phyloP scores from a whole-genome alignment of 108 stramenopile species.

The Thalassiosira profunda region DNA sequence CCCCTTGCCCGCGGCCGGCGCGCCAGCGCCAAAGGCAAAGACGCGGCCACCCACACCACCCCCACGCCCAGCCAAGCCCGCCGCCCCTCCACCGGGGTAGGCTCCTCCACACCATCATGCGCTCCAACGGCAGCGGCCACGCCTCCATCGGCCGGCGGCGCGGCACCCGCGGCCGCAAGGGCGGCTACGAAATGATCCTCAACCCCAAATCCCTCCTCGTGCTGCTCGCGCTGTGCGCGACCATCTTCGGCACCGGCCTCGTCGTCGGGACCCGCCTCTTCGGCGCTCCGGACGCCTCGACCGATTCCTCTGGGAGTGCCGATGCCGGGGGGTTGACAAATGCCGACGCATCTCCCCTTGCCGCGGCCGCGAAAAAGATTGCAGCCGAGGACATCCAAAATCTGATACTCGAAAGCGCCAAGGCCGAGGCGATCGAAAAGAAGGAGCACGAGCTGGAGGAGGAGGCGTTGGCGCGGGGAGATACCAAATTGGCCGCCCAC shows the following conservation, averaged over 20 bases:
- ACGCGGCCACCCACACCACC: no score
- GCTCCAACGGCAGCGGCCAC: no score
- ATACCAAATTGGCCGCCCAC: conserved; percentile 25
- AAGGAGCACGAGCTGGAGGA: conserved; percentile 13
- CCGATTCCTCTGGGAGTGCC: not conserved
- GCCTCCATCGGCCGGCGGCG: conserved; percentile 16
- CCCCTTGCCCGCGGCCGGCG: no score
- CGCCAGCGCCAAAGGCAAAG: no score
- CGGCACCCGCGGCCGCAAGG: conserved; percentile 2
- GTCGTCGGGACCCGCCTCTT: conserved; percentile 26
- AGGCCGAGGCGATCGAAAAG: conserved; percentile 29
- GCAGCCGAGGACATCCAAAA: conserved; percentile 20
- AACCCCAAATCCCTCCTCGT: conserved; percentile 28
- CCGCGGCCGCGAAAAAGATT: conserved; percentile 23
- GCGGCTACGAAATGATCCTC: not conserved
- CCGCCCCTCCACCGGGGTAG: no score
- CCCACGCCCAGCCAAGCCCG: no score
- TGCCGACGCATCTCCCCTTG: conserved; percentile 23
- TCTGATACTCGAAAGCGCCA: conserved; percentile 34
- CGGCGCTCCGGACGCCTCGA: conserved; percentile 4
- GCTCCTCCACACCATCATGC: no score
- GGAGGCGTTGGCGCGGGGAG: conserved; percentile 11
- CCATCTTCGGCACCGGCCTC: conserved; percentile 27
- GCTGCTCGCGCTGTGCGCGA: conserved; percentile 14
- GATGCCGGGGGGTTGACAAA: not conserved